Percentiles rank a stretch among this genome's conserved stretches.
phyloP scores from a whole-genome alignment of 179 eudicot genomes.

The Corrigiola litoralis region DNA sequence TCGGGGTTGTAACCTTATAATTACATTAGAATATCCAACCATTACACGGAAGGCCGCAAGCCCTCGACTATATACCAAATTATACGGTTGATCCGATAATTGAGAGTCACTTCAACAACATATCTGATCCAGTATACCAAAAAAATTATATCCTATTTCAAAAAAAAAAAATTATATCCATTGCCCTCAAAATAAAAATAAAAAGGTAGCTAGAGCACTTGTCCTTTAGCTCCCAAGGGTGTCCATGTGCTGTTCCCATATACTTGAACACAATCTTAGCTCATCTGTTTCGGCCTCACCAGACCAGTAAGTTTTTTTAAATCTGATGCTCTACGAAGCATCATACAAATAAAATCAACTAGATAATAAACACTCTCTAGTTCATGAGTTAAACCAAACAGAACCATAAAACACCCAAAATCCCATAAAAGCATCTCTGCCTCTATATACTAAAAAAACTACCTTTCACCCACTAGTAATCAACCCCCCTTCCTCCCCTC shows the following conservation, averaged over 20 bases:
- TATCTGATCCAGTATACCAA: neutral
- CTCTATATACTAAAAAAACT: neutral
- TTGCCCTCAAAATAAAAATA: neutral
- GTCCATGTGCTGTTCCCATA: conserved; percentile 70
- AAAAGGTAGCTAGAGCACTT: conserved; percentile 14
- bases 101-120: too few relatives aligned
- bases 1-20: too few relatives aligned
- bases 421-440: neutral
- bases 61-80: too few relatives aligned
- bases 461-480: conserved; percentile 12
- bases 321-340: conserved; percentile 33
- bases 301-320: conserved; percentile 40
- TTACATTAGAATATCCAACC: too few relatives aligned
- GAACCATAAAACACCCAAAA: conserved; percentile 14
- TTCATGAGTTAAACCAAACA: neutral
- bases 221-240: conserved; percentile 48
- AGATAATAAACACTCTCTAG: neutral
- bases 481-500: conserved; percentile 1
- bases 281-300: conserved; percentile 51
- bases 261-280: conserved; percentile 37
- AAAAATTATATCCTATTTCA: neutral
- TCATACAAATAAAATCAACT: too few relatives aligned
- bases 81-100: too few relatives aligned
- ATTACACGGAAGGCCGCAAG: too few relatives aligned
- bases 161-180: neutral